These are phyloP conservation scores for Akebia trifoliata DNA, from an alignment of 164 flowering plant genomes.

Conservation along the genomic window DNA sequence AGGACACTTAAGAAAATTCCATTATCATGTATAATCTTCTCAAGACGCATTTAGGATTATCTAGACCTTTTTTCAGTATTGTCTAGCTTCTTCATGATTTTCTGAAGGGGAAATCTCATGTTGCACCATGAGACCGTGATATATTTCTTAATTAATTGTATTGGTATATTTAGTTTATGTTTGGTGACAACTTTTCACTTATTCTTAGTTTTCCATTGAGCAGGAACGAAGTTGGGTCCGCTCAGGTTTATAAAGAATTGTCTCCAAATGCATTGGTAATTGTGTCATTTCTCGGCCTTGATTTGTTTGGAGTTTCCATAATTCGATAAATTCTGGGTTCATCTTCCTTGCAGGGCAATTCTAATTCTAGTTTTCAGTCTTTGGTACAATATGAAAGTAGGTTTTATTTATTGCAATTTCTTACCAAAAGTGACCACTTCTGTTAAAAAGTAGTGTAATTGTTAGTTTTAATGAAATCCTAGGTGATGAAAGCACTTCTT, in stretches of 20 bases:
- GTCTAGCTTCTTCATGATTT: too few relatives aligned
- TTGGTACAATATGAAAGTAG: constrained; percentile 63
- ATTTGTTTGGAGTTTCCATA: neutral
- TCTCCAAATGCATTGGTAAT: constrained; percentile 53
- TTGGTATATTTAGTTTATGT: constrained; percentile 1
- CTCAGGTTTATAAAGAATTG: constrained; percentile 35
- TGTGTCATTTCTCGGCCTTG: neutral
- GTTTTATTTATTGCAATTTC: too few relatives aligned
- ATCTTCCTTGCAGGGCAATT: constrained; percentile 26
- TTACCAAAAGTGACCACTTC: too few relatives aligned
- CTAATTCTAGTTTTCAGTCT: constrained; percentile 22
- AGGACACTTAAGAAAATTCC: too few relatives aligned
- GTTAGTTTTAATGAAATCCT: constrained; percentile 8
- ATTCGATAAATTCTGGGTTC: neutral
- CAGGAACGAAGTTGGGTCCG: constrained; percentile 50
- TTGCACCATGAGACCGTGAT: neutral
- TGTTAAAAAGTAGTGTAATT: too few relatives aligned
- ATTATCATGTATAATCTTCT: too few relatives aligned
- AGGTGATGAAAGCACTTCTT: constrained; percentile 44
- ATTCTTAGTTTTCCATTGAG: neutral
- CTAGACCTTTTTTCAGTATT: too few relatives aligned
- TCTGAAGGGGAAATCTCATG: too few relatives aligned
- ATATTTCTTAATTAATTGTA: neutral
- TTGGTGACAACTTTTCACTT: neutral
- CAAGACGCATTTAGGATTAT: too few relatives aligned